Evolutionary conservation across 805 yeast species (phyloP).

Genomic region (Myxozyma nipponensis): DNA sequence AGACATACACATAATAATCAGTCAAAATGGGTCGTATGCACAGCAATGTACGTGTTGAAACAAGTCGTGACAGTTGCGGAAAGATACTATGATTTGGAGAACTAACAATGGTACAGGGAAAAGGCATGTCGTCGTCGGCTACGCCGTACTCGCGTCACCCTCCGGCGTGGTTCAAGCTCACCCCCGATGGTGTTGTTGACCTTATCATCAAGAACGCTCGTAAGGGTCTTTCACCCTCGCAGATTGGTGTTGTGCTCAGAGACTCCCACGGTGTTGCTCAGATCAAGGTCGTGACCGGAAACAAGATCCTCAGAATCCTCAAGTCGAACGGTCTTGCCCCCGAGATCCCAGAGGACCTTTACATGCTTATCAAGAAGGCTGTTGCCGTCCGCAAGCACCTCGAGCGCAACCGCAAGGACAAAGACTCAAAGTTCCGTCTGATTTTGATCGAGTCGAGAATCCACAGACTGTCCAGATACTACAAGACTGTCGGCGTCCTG

Average conservation of each 20-base stretch:
- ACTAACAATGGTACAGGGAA: slow-evolving; percentile 54
- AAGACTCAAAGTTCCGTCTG: slow-evolving; percentile 99
- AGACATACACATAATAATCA: slow-evolving; percentile 38
- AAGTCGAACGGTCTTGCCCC: slow-evolving; percentile 99
- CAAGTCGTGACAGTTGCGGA: too few species aligned
- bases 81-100: too few species aligned
- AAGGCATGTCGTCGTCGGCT: slow-evolving; percentile 99
- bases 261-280: slow-evolving; percentile 99
- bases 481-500: slow-evolving; percentile 98
- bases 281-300: slow-evolving; percentile 87
- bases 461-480: slow-evolving; percentile 99
- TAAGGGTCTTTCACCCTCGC: slow-evolving; percentile 99
- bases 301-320: slow-evolving; percentile 97
- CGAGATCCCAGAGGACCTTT: slow-evolving; percentile 99
- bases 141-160: slow-evolving; percentile 98
- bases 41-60: slow-evolving; percentile 63
- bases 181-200: slow-evolving; percentile 93
- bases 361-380: slow-evolving; percentile 99
- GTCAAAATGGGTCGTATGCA: slow-evolving; percentile 97
- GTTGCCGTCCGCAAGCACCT: slow-evolving; percentile 99
- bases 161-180: slow-evolving; percentile 99
- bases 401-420: slow-evolving; percentile 99
- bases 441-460: slow-evolving; percentile 99
- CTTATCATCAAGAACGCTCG: slow-evolving; percentile 99
- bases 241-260: slow-evolving; percentile 98